Evolutionary conservation across 805 yeast species (phyloP).

Genomic region (Osmozyma mogii): DNA sequence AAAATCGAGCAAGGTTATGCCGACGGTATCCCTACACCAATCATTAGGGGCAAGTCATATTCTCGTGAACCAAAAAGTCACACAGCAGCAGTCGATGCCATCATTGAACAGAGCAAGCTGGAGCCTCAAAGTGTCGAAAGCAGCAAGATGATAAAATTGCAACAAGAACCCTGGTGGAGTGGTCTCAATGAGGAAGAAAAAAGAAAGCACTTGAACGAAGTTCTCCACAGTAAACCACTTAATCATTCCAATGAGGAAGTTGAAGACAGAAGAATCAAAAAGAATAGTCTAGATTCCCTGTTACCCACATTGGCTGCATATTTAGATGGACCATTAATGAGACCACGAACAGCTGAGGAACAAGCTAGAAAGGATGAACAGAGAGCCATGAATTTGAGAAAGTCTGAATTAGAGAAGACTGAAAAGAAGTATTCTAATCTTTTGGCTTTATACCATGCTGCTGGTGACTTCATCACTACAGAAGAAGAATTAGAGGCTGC

Average conservation of each 20-base stretch:
- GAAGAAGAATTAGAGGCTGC: slow-evolving; percentile 57
- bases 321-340: slow-evolving; percentile 61
- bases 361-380: slow-evolving; percentile 46
- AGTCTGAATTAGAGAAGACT: slow-evolving; percentile 43
- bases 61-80: too few species aligned
- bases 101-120: too few species aligned
- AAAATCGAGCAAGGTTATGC: slow-evolving; percentile 60
- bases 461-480: slow-evolving; percentile 62
- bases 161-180: slow-evolving; percentile 40
- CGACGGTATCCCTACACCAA: slow-evolving; percentile 52
- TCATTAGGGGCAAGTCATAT: too few species aligned
- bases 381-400: slow-evolving; percentile 59
- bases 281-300: too few species aligned
- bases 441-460: slow-evolving; percentile 63
- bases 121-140: too few species aligned
- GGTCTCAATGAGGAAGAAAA: slow-evolving; percentile 56
- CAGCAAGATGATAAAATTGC: too few species aligned
- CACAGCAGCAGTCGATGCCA: too few species aligned
- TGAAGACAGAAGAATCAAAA: too few species aligned
- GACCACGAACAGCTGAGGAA: slow-evolving; percentile 69
- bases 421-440: slow-evolving; percentile 49
- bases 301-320: slow-evolving; percentile 71
- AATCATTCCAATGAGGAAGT: too few species aligned
- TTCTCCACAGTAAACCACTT: too few species aligned
- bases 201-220: slow-evolving; percentile 57